Evolutionary conservation across 148 eudicot species (phyloP).

Genomic region (Amaranthus hypochondriacus): DNA sequence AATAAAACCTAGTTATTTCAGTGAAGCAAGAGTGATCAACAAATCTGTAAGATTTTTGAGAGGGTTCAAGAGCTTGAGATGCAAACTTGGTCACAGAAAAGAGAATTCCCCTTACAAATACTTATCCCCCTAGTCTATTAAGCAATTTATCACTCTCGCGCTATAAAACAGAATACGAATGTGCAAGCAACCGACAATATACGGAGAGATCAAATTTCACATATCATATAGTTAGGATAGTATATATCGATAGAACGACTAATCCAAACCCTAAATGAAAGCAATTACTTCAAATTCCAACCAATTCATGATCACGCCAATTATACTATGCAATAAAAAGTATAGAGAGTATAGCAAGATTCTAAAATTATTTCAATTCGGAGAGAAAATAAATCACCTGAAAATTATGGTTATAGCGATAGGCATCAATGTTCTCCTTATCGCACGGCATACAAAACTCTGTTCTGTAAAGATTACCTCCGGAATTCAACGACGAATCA

Average conservation of each 20-base stretch:
- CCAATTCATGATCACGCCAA: not conserved
- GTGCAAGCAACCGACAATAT: not conserved
- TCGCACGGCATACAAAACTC: constrained; percentile 35
- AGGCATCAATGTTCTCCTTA: constrained; percentile 34
- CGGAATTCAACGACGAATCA: constrained; percentile 25
- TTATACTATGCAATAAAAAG: no score
- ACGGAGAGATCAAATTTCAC: not conserved
- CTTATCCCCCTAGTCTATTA: no score
- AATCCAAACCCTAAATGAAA: not conserved
- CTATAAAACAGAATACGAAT: not conserved
- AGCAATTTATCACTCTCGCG: not conserved
- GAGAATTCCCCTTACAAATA: no score
- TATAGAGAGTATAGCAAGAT: no score
- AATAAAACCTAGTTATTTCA: no score
- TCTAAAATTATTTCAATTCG: no score
- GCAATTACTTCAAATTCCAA: not conserved
- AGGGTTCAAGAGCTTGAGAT: no score
- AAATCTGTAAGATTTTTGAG: no score
- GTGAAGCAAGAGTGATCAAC: no score
- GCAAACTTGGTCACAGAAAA: no score
- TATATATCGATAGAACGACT: not conserved
- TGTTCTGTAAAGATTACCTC: constrained; percentile 30
- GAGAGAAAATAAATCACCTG: constrained; percentile 24
- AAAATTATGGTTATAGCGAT: constrained; percentile 45
- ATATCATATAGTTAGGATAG: no score